These are phyloP conservation scores for Debaryomyces coudertii DNA, from an alignment of 1,139 yeast species.

Conservation along the genomic window DNA sequence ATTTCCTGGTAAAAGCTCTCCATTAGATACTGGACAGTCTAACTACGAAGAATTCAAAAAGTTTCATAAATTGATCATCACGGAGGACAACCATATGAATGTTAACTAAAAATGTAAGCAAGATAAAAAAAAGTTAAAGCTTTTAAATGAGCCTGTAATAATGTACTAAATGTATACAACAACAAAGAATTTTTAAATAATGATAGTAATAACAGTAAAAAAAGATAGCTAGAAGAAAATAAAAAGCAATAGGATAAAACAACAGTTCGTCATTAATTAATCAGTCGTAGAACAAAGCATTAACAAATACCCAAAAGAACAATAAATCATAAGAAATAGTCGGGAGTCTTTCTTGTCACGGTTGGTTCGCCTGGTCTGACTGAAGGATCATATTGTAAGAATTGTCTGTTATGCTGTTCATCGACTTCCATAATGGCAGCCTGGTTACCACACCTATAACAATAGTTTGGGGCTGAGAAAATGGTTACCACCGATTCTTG, in stretches of 20 bases:
- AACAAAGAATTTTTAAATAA: constrained; percentile 7
- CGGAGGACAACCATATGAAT: neutral
- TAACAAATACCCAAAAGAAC: constrained; percentile 9
- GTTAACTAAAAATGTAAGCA: constrained; percentile 1
- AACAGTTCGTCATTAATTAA: constrained; percentile 10
- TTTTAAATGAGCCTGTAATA: constrained; percentile 5
- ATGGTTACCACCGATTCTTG: constrained; percentile 93
- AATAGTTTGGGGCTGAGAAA: constrained; percentile 97
- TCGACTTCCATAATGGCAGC: constrained; percentile 99
- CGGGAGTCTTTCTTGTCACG: constrained; percentile 93
- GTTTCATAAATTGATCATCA: neutral
- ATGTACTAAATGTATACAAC: constrained; percentile 6
- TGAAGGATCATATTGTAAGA: constrained; percentile 91
- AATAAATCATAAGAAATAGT: constrained; percentile 69
- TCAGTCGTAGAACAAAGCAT: constrained; percentile 9
- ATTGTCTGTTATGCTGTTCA: constrained; percentile 85
- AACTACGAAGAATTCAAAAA: neutral
- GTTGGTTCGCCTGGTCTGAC: constrained; percentile 97
- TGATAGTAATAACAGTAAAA: constrained; percentile 6
- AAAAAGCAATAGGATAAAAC: constrained; percentile 4
- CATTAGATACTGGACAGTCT: neutral
- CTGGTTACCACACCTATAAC: constrained; percentile 97
- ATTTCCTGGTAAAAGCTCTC: neutral
- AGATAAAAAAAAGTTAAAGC: neutral
- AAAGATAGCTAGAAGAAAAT: constrained; percentile 7